phyloP scores from a whole-genome alignment of 1,284 basidiomycete species.

The Mycena sp. region DNA sequence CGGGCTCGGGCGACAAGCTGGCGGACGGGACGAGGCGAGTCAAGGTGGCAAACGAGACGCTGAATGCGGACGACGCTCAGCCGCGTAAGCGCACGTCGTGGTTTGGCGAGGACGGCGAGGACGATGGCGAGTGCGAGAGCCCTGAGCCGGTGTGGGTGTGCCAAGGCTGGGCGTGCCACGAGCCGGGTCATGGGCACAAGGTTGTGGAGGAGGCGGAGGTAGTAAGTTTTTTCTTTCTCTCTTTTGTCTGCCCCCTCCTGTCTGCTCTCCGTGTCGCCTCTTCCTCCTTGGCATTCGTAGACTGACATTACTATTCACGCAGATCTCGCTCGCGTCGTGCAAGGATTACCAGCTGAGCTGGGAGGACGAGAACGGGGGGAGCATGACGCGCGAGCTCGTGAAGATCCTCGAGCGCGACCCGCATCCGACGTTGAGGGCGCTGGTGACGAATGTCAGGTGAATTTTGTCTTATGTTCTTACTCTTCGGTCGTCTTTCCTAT shows the following conservation, averaged over 20 bases:
- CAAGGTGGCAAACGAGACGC: not conserved
- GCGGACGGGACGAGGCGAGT: too few species aligned
- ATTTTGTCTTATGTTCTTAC: not conserved
- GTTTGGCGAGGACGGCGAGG: constrained; percentile 10
- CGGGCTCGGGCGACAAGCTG: too few species aligned
- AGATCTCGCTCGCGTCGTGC: constrained; percentile 31
- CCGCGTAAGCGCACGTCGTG: constrained; percentile 17
- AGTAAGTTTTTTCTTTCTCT: constrained; percentile 11
- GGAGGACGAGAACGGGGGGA: constrained; percentile 27
- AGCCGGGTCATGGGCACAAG: constrained; percentile 1
- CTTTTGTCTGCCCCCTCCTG: not conserved
- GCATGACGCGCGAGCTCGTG: constrained; percentile 31
- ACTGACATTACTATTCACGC: not conserved
- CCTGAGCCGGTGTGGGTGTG: constrained; percentile 26
- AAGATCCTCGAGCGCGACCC: constrained; percentile 26
- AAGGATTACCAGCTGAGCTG: constrained; percentile 30
- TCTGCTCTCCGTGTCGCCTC: not conserved
- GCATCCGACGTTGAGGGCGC: constrained; percentile 20
- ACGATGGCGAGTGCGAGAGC: constrained; percentile 25
- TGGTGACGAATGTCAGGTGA: constrained; percentile 14
- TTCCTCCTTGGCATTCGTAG: too few species aligned
- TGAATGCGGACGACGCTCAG: not conserved
- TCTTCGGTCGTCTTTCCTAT: not conserved
- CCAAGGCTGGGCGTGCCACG: constrained; percentile 19
- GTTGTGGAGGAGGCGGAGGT: constrained; percentile 21